Percentiles rank a stretch among this genome's conserved stretches.
Conservation (phyloP, 2,329 filamentous ascomycete species). For the Rhinocladiella mackenziei region DNA sequence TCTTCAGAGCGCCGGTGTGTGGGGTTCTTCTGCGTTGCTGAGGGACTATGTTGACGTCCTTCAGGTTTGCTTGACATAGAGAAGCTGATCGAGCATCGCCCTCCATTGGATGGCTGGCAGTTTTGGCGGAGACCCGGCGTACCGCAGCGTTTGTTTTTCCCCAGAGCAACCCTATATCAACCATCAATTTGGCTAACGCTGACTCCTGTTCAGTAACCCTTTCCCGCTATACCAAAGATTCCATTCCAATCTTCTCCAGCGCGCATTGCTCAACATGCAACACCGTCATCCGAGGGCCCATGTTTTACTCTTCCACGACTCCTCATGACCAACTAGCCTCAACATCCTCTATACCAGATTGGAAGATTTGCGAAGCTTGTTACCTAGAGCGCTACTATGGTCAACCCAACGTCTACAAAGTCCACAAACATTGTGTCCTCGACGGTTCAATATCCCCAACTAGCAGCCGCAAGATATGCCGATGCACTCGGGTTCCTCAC, state of each 20-base stretch:
- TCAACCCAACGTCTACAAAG: constrained; percentile 31
- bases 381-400: constrained; percentile 34
- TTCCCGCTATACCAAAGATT: constrained; percentile 3
- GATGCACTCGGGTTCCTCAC: constrained; percentile 26
- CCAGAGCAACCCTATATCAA: not conserved
- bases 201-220: not conserved
- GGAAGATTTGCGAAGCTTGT: constrained; percentile 36
- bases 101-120: constrained; percentile 23
- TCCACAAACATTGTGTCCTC: constrained; percentile 37
- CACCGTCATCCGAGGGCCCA: constrained; percentile 30
- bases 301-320: constrained; percentile 25
- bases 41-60: constrained; percentile 2
- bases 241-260: constrained; percentile 17
- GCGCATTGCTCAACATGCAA: constrained; percentile 24
- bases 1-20: constrained; percentile 31
- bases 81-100: constrained; percentile 38
- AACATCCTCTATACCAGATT: too few relatives aligned
- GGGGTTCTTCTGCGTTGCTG: not conserved
- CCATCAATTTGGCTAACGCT: constrained; percentile 2
- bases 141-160: constrained; percentile 27
- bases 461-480: constrained; percentile 30
- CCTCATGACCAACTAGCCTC: too few relatives aligned
- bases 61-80: constrained; percentile 39
- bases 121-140: constrained; percentile 31
- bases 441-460: constrained; percentile 29